A percentile compares a stretch with the other conserved stretches of the same genome.
These are phyloP conservation scores for Zarea fungicola DNA, from an alignment of 2,329 filamentous ascomycete genomes.

Conservation along the genomic window DNA sequence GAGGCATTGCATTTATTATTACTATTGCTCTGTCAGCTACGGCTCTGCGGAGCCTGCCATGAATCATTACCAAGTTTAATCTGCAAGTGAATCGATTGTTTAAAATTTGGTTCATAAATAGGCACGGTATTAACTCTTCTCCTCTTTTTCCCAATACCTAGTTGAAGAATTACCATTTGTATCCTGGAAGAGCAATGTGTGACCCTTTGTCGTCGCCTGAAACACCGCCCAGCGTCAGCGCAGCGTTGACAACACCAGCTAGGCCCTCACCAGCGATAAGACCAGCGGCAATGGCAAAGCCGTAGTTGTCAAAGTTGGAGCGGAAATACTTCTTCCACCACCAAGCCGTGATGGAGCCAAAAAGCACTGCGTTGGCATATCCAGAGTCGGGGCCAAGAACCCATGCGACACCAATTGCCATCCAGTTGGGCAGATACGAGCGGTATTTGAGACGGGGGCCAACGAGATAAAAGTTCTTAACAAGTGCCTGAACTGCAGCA, in stretches of 20 bases:
- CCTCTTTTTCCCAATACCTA: background rate
- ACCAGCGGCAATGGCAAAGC: slow-evolving; percentile 55
- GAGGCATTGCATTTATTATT: background rate
- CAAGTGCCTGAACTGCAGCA: slow-evolving; percentile 44
- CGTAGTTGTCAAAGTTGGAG: slow-evolving; percentile 49
- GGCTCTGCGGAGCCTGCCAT: no score
- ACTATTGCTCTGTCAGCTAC: no score
- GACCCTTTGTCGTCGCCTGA: slow-evolving; percentile 15
- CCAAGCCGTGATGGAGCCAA: slow-evolving; percentile 48
- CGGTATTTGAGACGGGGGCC: slow-evolving; percentile 49
- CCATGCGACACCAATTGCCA: slow-evolving; percentile 56
- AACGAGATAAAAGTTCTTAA: slow-evolving; percentile 49
- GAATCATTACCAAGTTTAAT: no score
- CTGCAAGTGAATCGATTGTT: no score
- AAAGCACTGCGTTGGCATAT: slow-evolving; percentile 53
- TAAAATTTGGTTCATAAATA: no score
- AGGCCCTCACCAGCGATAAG: slow-evolving; percentile 60
- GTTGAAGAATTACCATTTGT: background rate
- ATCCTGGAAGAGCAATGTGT: slow-evolving; percentile 16
- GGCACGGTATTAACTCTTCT: background rate
- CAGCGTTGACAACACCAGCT: slow-evolving; percentile 56
- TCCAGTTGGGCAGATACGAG: slow-evolving; percentile 57
- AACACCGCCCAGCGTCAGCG: slow-evolving; percentile 30
- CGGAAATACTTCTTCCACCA: slow-evolving; percentile 50
- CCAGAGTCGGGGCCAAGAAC: slow-evolving; percentile 48